A percentile compares a stretch with the other conserved stretches of the same genome.
Evolutionary conservation across 164 flowering plant genomes (phyloP).

Genomic region (Piper betle): DNA sequence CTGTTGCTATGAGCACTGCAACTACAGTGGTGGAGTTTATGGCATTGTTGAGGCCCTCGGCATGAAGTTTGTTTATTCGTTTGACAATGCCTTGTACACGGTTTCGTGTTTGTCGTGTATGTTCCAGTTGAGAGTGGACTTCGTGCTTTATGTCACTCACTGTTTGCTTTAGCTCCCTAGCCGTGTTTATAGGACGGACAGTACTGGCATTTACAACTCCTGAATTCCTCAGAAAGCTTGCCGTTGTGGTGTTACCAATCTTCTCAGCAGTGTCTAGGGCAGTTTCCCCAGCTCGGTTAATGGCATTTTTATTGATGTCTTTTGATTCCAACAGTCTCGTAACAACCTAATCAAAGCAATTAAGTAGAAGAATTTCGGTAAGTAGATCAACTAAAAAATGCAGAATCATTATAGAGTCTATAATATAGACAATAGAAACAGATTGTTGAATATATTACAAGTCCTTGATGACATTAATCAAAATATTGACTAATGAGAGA

Average conservation of each 20-base stretch:
- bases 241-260: conserved; percentile 29
- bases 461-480: neutral
- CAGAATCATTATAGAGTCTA: no score
- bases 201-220: conserved; percentile 53
- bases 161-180: conserved; percentile 78
- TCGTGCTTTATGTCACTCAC: conserved; percentile 96
- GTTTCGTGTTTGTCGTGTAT: conserved; percentile 67
- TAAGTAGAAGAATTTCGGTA: no score
- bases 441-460: no score
- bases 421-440: no score
- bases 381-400: no score
- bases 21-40: conserved; percentile 95
- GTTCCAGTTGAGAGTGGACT: conserved; percentile 83
- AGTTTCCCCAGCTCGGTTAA: conserved; percentile 67
- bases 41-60: conserved; percentile 90
- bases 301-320: conserved; percentile 34
- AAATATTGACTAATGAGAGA: neutral
- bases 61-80: conserved; percentile 74
- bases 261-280: conserved; percentile 92
- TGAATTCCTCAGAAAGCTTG: conserved; percentile 35
- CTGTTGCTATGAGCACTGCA: conserved; percentile 92
- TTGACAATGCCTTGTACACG: conserved; percentile 79
- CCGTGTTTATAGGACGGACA: conserved; percentile 37
- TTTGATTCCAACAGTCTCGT: conserved; percentile 34
- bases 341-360: conserved; percentile 72